Conservation (phyloP, 2,329 filamentous ascomycete genomes). For the Ploettnerulaceae sp. region DNA sequence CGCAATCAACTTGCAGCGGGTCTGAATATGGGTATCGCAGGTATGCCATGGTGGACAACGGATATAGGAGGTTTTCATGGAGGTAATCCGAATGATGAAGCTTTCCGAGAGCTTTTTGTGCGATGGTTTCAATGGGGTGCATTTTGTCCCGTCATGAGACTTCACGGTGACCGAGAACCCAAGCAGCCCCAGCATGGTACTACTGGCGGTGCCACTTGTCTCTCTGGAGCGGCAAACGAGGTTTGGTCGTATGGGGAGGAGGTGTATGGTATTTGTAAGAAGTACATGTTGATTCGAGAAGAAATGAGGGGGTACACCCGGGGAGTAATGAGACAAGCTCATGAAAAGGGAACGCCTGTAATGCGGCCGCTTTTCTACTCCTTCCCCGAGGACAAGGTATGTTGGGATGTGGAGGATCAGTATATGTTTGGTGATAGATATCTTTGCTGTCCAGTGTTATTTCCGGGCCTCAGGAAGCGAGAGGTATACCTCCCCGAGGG, state of each 20-base stretch:
- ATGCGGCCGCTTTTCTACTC: conserved; percentile 61
- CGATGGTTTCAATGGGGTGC: conserved; percentile 67
- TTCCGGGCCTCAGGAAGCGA: conserved; percentile 41
- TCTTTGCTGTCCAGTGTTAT: conserved; percentile 51
- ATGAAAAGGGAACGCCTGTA: conserved; percentile 54
- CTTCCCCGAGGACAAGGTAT: conserved; percentile 49
- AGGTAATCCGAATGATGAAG: conserved; percentile 49
- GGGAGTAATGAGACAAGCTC: conserved; percentile 53
- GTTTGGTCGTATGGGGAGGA: conserved; percentile 62
- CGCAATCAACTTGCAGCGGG: conserved; percentile 58
- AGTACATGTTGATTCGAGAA: conserved; percentile 55
- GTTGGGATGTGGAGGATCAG: conserved; percentile 55
- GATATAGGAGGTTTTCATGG: conserved; percentile 68
- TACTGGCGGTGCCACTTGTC: conserved; percentile 21
- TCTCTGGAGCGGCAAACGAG: conserved; percentile 51
- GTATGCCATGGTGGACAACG: conserved; percentile 65
- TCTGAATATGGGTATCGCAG: conserved; percentile 60
- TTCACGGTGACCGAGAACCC: conserved; percentile 63
- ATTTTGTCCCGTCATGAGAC: conserved; percentile 62
- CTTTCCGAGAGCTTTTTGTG: conserved; percentile 58
- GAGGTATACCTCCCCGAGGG: conserved; percentile 50
- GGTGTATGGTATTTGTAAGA: conserved; percentile 55
- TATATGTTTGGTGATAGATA: conserved; percentile 62
- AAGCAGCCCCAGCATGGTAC: conserved; percentile 39
- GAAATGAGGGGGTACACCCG: conserved; percentile 53